Evolutionary conservation across 2,329 filamentous ascomycete species (phyloP), one percentile per base, ranked within the genome.

Genomic region (Apiospora kogelbergensis): DNA sequence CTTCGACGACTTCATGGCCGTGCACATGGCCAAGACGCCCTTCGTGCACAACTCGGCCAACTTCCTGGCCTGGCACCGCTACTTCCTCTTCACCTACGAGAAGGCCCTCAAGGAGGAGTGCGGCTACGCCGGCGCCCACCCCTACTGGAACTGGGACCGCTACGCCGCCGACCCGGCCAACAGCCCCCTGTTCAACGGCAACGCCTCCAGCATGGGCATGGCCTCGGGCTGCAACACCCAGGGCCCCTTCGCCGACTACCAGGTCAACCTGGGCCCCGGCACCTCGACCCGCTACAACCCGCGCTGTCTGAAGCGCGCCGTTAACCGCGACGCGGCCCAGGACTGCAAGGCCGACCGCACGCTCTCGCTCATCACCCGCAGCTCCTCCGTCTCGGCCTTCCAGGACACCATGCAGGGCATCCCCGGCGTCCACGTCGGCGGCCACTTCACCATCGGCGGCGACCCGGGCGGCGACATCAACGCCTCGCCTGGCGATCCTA

Each of bases 111-210:
- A 66, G 6, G 71, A 73, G 26, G 74, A 76, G 42, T 76, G 74
- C 63, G 73, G 74, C n/a, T 75, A 73, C 45, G 66, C 57, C 0
- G 72, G 74, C 10, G 60, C 69, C 5, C 73, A 75, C 33, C 73
- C 74, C 44, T 84, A 83, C 73, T 80, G 79, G 73, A 83, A 84
- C 72, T 85, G 83, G 83, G 79, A 78, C 17, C 79, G 79, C 71
- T 80, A 79, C 74, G 76, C 81, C 9, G 68, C 75, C 4, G 80
- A 84, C 63, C 76, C 79, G 0, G 71, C 73, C 63, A 79, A 81
- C 69, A 84, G 83, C 0, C 82, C 83, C 17, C 74, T 85, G 46
- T 85, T 87, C 70, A 83, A 84, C 69, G 85, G 85, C 68, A 81
- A 81, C 68, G 79, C 76, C 17, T 81, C 80, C 57, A 80, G 78